Percentiles rank a stretch among this genome's conserved stretches.
Evolutionary conservation across 768 basidiomycete genomes (phyloP).

Genomic region (Lactarius vividus): DNA sequence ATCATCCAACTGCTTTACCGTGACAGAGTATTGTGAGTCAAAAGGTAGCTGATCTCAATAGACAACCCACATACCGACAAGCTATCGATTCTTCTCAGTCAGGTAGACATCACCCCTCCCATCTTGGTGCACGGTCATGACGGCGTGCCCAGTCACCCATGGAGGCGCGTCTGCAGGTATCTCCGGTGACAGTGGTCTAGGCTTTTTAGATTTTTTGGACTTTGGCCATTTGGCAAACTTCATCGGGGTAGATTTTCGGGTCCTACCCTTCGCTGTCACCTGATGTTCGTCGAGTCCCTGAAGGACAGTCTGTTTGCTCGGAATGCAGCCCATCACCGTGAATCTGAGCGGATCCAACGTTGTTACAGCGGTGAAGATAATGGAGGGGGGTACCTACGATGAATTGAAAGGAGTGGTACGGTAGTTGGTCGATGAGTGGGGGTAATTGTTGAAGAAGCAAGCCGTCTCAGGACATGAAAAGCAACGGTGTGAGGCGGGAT

Average conservation of each 20-base stretch:
- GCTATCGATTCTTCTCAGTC: constrained; percentile 16
- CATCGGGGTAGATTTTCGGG: neutral
- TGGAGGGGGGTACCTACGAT: constrained; percentile 1
- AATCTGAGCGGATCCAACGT: neutral
- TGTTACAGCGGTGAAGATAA: neutral
- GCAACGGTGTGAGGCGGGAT: neutral
- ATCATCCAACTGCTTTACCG: too few species aligned
- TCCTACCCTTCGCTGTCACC: neutral
- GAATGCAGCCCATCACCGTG: constrained; percentile 42
- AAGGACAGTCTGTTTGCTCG: constrained; percentile 38
- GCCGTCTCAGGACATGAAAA: neutral
- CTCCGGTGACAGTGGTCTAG: constrained; percentile 12
- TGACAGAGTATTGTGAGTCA: neutral
- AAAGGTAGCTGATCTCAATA: neutral
- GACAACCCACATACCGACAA: neutral
- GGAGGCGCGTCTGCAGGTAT: constrained; percentile 21
- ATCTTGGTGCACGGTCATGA: constrained; percentile 17
- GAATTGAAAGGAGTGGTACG: constrained; percentile 6
- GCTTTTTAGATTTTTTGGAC: constrained; percentile 14
- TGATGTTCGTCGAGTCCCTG: constrained; percentile 7
- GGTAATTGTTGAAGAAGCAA: neutral
- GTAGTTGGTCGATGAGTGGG: neutral
- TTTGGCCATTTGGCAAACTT: constrained; percentile 12
- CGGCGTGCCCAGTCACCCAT: constrained; percentile 22
- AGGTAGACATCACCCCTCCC: constrained; percentile 14